Evolutionary conservation across 140 eudicot species (phyloP).

Genomic region (Ambrosia hybrid): DNA sequence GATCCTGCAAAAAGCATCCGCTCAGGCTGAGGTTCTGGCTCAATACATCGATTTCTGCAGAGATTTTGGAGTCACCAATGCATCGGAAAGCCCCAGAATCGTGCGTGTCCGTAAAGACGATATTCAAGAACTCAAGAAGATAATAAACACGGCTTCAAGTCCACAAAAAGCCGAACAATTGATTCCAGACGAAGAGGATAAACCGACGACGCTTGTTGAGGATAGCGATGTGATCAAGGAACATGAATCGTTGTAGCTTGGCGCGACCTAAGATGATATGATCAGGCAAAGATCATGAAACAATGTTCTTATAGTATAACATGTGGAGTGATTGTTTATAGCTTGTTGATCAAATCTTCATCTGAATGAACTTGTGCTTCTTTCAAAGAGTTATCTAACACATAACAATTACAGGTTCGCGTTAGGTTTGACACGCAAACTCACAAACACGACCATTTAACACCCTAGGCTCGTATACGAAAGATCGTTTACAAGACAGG

Average conservation of each 20-base stretch:
- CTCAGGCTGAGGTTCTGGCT: constrained; percentile 55
- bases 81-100: constrained; percentile 49
- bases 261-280: background rate
- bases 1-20: constrained; percentile 45
- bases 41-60: constrained; percentile 50
- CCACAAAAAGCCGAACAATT: constrained; percentile 1
- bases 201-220: constrained; percentile 3
- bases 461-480: background rate
- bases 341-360: constrained; percentile 5
- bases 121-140: constrained; percentile 53
- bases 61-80: constrained; percentile 56
- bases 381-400: background rate
- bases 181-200: constrained; percentile 13
- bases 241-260: background rate
- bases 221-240: background rate
- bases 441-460: background rate
- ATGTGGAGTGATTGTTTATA: background rate
- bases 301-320: background rate
- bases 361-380: constrained; percentile 6
- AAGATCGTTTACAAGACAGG: background rate
- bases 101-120: constrained; percentile 54
- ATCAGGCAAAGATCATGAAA: too few species aligned
- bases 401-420: background rate
- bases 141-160: constrained; percentile 35
- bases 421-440: too few species aligned